Evolutionary conservation across 257 asterid genomes (phyloP).

Genomic region (Nicotiana tabacum): DNA sequence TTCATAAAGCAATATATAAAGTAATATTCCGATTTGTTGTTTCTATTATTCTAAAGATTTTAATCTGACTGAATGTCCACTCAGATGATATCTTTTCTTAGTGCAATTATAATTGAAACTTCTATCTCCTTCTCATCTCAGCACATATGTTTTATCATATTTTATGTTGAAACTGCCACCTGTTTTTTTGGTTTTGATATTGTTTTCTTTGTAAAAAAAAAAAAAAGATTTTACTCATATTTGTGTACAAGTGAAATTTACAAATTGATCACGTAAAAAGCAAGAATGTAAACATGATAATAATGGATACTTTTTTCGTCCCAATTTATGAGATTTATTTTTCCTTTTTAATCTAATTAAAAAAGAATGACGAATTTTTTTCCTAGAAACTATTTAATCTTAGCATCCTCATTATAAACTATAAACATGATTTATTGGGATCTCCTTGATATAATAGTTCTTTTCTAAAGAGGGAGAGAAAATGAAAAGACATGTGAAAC

Average conservation of each 20-base stretch:
- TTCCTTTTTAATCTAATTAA: no score
- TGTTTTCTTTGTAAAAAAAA: no score
- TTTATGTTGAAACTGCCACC: neutral
- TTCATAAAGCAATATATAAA: neutral
- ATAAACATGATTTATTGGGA: no score
- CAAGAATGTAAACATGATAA: neutral
- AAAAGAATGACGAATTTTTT: no score
- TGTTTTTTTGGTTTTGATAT: neutral
- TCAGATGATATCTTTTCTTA: neutral
- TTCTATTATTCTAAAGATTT: neutral
- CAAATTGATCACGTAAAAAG: neutral
- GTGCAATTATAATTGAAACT: neutral
- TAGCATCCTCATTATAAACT: no score
- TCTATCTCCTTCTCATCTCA: neutral
- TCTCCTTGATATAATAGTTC: no score
- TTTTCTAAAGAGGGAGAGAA: neutral
- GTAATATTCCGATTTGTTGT: neutral
- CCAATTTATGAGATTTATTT: no score
- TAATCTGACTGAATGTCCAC: constrained; percentile 3
- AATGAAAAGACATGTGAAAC: neutral
- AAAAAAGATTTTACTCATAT: neutral
- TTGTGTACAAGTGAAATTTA: neutral
- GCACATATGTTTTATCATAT: neutral
- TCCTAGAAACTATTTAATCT: no score
- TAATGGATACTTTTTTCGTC: neutral